Evolutionary conservation across 768 basidiomycete species (phyloP), one percentile per base, ranked within the genome.

Genomic region (Russula olivacea): DNA sequence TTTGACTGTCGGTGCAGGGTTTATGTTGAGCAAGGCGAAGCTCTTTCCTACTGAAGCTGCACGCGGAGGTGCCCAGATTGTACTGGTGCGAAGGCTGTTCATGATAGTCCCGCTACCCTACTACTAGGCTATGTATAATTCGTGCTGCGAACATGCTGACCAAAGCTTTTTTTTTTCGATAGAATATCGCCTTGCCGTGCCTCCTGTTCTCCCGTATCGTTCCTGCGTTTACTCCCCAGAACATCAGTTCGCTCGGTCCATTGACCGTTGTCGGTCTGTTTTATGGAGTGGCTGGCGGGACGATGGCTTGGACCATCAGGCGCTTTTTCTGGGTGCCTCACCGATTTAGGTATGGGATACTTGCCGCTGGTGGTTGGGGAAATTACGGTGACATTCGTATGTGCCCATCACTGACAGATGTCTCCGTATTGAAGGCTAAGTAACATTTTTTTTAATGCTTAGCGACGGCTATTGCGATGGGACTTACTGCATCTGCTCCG

Each of bases 251-350:
- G 5, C 70, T 88, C 32, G 85, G 84, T 5, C 88, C 88, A 1
- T 76, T 90, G 14, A 68, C 85, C 36, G 75, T 88, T 14, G 73
- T 88, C 19, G 84, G 81, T 0, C 34, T 86, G 0, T 57, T 86
- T 4, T 90, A 91, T 65, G 80, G 85, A 61, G 69, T 68, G 1
- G 72, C 87, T 8, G 86, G 89, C 7, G 70, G 83, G 14, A 40
- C 71, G 6, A 76, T 85, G 28, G 82, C 84, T 0, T 84, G 78
- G 76, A 52, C 80, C n/a, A 73, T 83, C 58, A 81, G 80, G 54
- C 80, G 81, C 64, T 68, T 87, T 55, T 89, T 87, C 68, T 90
- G 88, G 83, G 87, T 91, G 3, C 89, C 89, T 1, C 85, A 88
- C 68, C 80, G 86, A 30, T 90, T 91, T 69, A 77, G 88, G 53